phyloP scores from a whole-genome alignment of 177 flowering plant species.

The Telopea speciosissima region DNA sequence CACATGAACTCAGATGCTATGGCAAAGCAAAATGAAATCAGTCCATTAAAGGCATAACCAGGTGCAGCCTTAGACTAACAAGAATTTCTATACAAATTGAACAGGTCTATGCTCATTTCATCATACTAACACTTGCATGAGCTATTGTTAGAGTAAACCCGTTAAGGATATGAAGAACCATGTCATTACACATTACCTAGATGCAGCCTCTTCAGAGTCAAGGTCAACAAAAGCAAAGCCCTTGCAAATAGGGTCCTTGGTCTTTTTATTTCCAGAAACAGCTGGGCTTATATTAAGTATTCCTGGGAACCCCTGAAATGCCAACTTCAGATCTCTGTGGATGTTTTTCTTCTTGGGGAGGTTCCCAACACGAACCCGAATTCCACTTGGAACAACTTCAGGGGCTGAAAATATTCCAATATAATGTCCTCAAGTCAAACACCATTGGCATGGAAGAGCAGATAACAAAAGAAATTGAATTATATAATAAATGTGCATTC shows the following conservation, averaged over 20 bases:
- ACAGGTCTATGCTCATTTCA: neutral
- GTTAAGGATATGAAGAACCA: too few relatives aligned
- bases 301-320: constrained; percentile 64
- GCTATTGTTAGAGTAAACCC: too few relatives aligned
- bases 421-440: constrained; percentile 13
- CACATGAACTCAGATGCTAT: too few relatives aligned
- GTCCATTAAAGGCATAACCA: too few relatives aligned
- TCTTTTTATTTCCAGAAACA: constrained; percentile 80
- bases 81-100: neutral
- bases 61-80: too few relatives aligned
- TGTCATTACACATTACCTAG: constrained; percentile 36
- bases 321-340: constrained; percentile 59
- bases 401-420: constrained; percentile 40
- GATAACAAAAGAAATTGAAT: neutral
- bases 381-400: constrained; percentile 39
- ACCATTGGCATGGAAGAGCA: neutral
- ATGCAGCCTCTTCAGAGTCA: constrained; percentile 51
- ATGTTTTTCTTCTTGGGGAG: constrained; percentile 93
- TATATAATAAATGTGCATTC: neutral
- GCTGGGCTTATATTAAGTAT: constrained; percentile 54
- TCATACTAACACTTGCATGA: neutral
- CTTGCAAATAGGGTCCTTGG: constrained; percentile 89
- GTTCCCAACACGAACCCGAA: constrained; percentile 58
- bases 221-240: constrained; percentile 77
- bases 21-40: too few relatives aligned